phyloP scores from a whole-genome alignment of 805 yeast genomes.

The Barnettozyma sucrosica region DNA sequence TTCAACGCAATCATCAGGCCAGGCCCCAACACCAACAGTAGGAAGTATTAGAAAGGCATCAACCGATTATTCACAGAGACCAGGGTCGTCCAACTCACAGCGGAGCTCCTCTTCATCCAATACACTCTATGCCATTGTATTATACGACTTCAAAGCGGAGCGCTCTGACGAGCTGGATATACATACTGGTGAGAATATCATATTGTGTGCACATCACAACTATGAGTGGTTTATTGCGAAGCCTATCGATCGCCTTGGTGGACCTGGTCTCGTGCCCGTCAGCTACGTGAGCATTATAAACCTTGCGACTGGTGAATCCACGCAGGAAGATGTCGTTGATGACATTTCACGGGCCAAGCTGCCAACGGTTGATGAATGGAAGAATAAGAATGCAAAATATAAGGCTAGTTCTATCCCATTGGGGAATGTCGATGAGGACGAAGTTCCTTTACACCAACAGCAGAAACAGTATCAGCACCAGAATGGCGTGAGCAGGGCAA shows the following conservation, averaged over 20 bases:
- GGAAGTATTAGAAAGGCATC: slow-evolving; percentile 3
- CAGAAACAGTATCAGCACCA: slow-evolving; percentile 1
- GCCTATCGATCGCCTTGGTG: slow-evolving; percentile 91
- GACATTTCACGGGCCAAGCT: slow-evolving; percentile 63
- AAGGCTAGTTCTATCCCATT: slow-evolving; percentile 83
- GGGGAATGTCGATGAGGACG: slow-evolving; percentile 44
- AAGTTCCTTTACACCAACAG: not conserved
- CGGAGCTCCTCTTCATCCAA: slow-evolving; percentile 1
- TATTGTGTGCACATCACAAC: slow-evolving; percentile 93
- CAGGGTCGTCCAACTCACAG: slow-evolving; percentile 2
- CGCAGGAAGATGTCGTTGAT: slow-evolving; percentile 47
- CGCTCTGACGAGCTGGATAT: slow-evolving; percentile 80
- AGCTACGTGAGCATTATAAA: slow-evolving; percentile 84
- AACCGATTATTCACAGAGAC: slow-evolving; percentile 5
- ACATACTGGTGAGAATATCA: slow-evolving; percentile 78
- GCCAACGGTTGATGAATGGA: slow-evolving; percentile 97
- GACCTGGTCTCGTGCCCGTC: slow-evolving; percentile 95
- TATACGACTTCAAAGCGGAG: slow-evolving; percentile 79
- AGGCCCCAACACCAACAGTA: not conserved
- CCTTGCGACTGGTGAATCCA: slow-evolving; percentile 54
- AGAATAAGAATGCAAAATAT: slow-evolving; percentile 80
- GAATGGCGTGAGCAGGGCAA: not conserved
- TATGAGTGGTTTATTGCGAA: slow-evolving; percentile 98
- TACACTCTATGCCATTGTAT: slow-evolving; percentile 75
- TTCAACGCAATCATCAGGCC: not conserved